phyloP scores from a whole-genome alignment of 2,329 filamentous ascomycete species.

The Rosellinia necatrix region DNA sequence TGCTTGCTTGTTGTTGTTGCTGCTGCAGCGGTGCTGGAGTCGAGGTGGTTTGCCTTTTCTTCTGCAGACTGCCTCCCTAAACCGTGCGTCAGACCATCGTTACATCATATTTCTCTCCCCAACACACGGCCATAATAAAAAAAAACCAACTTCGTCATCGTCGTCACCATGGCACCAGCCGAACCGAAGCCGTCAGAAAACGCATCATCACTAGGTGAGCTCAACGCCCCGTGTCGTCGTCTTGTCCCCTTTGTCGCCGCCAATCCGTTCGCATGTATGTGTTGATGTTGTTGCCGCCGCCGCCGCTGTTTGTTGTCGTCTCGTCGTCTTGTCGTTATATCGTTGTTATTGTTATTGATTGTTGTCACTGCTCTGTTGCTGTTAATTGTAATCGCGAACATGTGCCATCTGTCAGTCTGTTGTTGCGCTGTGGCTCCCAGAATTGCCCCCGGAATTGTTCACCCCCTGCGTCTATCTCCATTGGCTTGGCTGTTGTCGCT shows the following conservation, averaged over 20 bases:
- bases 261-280: conserved; percentile 10
- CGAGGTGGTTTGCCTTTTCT: conserved; percentile 42
- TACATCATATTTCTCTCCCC: conserved; percentile 44
- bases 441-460: conserved; percentile 5
- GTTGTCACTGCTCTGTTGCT: too few species aligned
- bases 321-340: too few species aligned
- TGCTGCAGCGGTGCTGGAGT: conserved; percentile 3
- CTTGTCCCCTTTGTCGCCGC: not conserved
- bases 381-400: conserved; percentile 2
- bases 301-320: too few species aligned
- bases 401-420: conserved; percentile 10
- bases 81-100: conserved; percentile 38
- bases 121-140: conserved; percentile 36
- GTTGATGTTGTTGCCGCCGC: not conserved
- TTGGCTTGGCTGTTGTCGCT: conserved; percentile 1
- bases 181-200: conserved; percentile 42
- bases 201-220: conserved; percentile 43
- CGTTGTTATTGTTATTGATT: too few species aligned
- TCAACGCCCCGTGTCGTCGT: conserved; percentile 11
- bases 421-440: conserved; percentile 7
- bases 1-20: too few species aligned
- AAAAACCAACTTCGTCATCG: conserved; percentile 41
- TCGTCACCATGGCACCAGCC: conserved; percentile 44
- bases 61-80: conserved; percentile 41
- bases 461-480: not conserved